Base-by-base conservation (phyloP, 1,284 basidiomycete species). In the Heliocybe sulcata region DNA sequence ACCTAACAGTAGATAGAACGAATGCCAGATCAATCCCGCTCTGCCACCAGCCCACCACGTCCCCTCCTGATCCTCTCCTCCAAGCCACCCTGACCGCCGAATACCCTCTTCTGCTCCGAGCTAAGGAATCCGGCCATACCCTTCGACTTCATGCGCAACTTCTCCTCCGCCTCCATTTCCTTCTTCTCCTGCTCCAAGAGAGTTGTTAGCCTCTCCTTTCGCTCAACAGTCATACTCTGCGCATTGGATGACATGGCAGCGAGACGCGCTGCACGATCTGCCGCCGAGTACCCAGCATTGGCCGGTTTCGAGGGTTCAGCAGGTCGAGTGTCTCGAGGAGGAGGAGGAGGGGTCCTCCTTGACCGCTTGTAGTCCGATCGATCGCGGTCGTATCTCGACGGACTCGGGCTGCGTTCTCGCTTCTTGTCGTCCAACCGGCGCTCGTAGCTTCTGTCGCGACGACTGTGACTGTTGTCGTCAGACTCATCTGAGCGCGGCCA, bases 241-340 rank as follows among this genome's bases (percentile, higher is more conserved):
- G 94, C 94, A 59, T 88, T 82, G 1, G 79, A 69, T 25, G 85
- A 73, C 94, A 98, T 97, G 10, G 91, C 89, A 0, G 91, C 93
- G 19, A 98, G 76, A 29, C 88, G 85, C 22, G 90, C 89, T 1
- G 85, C 85, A 29, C 93, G 88, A 54, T 88, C 84, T 1, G 82
- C 78, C 3, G 66, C 68, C 42, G 64, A 54, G 55, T 64, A 60
- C 52, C 61, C 53, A 55, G 60, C 60, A 50, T 61, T 59, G 8
- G 16, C 35, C 23, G 20, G 23, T 26, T 60, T 61, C n/a, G 60
- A 62, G 9, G 62, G 61, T 23, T 60, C 55, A 3, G 59, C 50
- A 16, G 67, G 65, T 6, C 38, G 38, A n/a, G 38, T n/a, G 57
- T 57, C 66, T 61, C 68, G 66, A 52, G 66, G 65, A 3, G 69